Conservation (phyloP, 2,329 filamentous ascomycete species). For the Fusarium odoratissimum region DNA sequence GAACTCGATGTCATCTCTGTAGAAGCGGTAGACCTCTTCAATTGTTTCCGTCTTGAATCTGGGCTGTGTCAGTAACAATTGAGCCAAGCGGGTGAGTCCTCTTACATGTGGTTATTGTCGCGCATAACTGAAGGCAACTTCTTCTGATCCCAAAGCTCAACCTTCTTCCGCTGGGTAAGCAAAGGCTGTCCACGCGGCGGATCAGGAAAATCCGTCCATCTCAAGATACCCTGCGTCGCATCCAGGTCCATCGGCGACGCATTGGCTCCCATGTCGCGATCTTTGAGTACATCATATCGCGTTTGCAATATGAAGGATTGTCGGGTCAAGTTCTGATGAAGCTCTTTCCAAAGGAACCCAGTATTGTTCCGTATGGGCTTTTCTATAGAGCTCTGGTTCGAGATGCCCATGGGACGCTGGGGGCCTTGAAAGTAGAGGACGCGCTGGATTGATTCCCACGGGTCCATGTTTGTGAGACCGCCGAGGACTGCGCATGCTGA, state of each 20-base stretch:
- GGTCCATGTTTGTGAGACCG: constrained; percentile 67
- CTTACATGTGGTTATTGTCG: constrained; percentile 66
- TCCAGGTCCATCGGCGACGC: constrained; percentile 55
- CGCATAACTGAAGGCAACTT: constrained; percentile 60
- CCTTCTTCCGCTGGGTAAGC: constrained; percentile 65
- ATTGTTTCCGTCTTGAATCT: constrained; percentile 65
- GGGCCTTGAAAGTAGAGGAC: constrained; percentile 67
- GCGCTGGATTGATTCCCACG: constrained; percentile 61
- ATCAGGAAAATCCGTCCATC: constrained; percentile 72
- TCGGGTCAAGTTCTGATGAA: constrained; percentile 65
- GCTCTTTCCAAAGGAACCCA: constrained; percentile 61
- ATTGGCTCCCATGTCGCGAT: constrained; percentile 58
- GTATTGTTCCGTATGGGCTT: constrained; percentile 54
- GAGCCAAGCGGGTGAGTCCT: accelerated
- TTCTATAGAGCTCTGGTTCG: constrained; percentile 54
- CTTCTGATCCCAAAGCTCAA: constrained; percentile 66
- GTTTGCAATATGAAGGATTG: constrained; percentile 68
- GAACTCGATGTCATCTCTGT: constrained; percentile 66
- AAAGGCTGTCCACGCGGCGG: constrained; percentile 60
- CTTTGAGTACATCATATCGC: constrained; percentile 64
- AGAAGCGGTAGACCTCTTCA: constrained; percentile 66
- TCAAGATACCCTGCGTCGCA: constrained; percentile 59
- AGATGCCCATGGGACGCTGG: constrained; percentile 58
- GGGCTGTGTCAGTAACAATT: constrained; percentile 3
- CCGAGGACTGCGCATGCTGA: constrained; percentile 64